Conservation (phyloP, 257 asterid genomes). For the Jasminum sambac region DNA sequence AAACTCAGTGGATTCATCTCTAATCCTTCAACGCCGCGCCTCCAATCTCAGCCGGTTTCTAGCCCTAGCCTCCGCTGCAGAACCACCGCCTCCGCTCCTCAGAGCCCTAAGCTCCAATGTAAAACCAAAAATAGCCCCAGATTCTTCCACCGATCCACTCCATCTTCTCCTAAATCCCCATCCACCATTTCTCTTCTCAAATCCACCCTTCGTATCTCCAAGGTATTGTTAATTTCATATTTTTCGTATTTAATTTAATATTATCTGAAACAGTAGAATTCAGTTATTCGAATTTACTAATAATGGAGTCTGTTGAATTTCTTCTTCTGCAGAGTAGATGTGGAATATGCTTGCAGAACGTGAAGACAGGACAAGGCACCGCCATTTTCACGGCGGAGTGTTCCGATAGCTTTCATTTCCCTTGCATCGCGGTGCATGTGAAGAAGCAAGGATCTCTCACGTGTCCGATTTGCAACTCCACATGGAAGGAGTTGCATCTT, state of each 20-base stretch:
- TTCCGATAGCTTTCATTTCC: constrained; percentile 87
- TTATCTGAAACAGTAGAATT: constrained; percentile 20
- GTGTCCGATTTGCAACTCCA: constrained; percentile 72
- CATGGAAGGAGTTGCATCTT: constrained; percentile 78
- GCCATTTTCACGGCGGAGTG: constrained; percentile 99
- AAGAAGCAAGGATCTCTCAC: constrained; percentile 60
- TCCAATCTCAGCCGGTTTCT: constrained; percentile 48
- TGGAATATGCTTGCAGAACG: constrained; percentile 65
- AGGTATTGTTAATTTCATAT: constrained; percentile 44
- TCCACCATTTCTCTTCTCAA: constrained; percentile 76
- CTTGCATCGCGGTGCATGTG: constrained; percentile 73
- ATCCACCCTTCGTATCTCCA: constrained; percentile 57
- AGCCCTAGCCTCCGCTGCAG: constrained; percentile 56
- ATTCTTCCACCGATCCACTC: constrained; percentile 62
- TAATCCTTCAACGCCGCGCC: constrained; percentile 84
- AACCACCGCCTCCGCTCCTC: constrained; percentile 38
- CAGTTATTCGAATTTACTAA: constrained; percentile 25
- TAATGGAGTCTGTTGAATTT: constrained; percentile 1
- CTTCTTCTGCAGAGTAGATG: constrained; percentile 63
- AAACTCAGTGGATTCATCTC: constrained; percentile 66
- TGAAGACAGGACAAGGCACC: constrained; percentile 82
- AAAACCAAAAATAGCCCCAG: constrained; percentile 59
- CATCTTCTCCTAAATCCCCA: constrained; percentile 94
- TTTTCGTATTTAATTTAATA: not conserved
- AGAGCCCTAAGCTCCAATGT: constrained; percentile 66